phyloP scores from a whole-genome alignment of 2,329 filamentous ascomycete species.

The Biscogniauxia mediterranea region DNA sequence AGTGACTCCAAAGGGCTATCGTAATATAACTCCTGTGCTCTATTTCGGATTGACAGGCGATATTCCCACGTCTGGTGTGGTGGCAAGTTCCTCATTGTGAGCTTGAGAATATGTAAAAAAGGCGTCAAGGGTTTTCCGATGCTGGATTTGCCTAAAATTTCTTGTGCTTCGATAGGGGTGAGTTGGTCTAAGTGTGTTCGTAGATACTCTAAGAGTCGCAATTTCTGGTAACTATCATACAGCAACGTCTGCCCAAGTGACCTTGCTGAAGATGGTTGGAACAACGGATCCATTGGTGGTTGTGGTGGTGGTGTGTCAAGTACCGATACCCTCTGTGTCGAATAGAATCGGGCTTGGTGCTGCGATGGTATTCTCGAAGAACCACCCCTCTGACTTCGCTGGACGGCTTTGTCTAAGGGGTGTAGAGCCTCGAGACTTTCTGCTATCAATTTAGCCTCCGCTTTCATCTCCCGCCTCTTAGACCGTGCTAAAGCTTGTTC shows the following conservation, averaged over 20 bases:
- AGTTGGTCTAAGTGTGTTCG: constrained; percentile 21
- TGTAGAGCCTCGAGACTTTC: constrained; percentile 17
- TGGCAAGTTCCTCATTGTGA: constrained; percentile 29
- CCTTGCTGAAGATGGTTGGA: constrained; percentile 13
- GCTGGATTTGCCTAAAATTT: constrained; percentile 1
- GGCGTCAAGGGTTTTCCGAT: constrained; percentile 3
- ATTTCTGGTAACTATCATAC: constrained; percentile 25
- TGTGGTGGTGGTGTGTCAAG: not conserved
- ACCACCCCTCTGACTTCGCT: constrained; percentile 6
- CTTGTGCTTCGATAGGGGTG: constrained; percentile 4
- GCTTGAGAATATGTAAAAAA: constrained; percentile 26
- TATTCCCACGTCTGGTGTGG: constrained; percentile 34
- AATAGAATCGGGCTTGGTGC: constrained; percentile 24
- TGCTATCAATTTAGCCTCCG: constrained; percentile 9
- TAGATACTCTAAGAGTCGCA: constrained; percentile 27
- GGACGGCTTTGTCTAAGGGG: constrained; percentile 16
- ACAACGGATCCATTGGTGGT: not conserved
- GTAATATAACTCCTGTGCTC: constrained; percentile 19
- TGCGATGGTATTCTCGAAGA: constrained; percentile 10
- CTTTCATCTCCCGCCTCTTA: constrained; percentile 7
- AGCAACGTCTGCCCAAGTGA: constrained; percentile 19
- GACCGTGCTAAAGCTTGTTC: constrained; percentile 28
- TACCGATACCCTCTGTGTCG: constrained; percentile 8
- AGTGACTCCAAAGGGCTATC: constrained; percentile 13
- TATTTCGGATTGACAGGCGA: constrained; percentile 32